Evolutionary conservation across 2,329 filamentous ascomycete genomes (phyloP).

Genomic region (Neophaeococcomyces aloes): DNA sequence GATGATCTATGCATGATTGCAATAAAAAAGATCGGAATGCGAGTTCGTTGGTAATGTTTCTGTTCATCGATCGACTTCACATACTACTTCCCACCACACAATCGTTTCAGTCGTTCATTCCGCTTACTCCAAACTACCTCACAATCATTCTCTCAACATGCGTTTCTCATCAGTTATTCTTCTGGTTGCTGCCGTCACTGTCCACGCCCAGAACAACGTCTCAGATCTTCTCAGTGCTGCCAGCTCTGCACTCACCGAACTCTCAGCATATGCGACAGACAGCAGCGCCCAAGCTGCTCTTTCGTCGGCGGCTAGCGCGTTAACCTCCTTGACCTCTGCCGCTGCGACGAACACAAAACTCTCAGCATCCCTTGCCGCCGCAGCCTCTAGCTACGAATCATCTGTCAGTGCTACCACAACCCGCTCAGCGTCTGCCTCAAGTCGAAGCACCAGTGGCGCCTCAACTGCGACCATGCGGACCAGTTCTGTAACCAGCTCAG

Average conservation of each 20-base stretch:
- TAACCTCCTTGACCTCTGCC: not conserved
- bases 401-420: not conserved
- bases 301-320: not conserved
- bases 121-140: not conserved
- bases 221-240: not conserved
- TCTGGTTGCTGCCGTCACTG: not conserved
- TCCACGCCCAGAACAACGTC: conserved; percentile 5
- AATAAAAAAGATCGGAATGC: no score
- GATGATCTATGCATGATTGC: no score
- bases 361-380: not conserved
- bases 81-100: not conserved
- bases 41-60: no score
- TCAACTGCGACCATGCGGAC: no score
- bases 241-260: not conserved
- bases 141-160: conserved; percentile 1
- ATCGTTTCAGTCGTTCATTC: not conserved
- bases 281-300: not conserved
- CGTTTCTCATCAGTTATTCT: conserved; percentile 5
- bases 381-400: not conserved
- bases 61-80: no score
- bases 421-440: not conserved
- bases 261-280: conserved; percentile 2
- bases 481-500: not conserved
- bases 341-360: not conserved
- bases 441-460: not conserved